phyloP scores from a whole-genome alignment of 495 filamentous ascomycete species.

The Penicillium alfredii region DNA sequence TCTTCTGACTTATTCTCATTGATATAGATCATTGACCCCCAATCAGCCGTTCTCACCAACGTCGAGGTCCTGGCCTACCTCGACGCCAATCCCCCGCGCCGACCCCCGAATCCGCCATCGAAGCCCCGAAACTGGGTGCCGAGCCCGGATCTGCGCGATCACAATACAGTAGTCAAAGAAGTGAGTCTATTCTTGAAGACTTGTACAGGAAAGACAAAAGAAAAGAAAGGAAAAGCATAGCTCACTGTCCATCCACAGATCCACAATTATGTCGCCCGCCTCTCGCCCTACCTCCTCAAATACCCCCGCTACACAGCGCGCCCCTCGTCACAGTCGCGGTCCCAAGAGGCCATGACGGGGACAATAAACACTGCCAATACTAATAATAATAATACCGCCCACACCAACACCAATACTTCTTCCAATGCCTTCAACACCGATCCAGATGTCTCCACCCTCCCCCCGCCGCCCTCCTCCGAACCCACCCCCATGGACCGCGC shows the following conservation, averaged over 20 bases:
- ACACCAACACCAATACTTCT: no score
- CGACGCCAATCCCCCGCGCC: constrained; percentile 40
- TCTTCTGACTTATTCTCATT: neutral
- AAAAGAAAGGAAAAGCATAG: constrained; percentile 1
- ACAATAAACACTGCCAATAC: constrained; percentile 18
- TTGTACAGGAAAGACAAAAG: neutral
- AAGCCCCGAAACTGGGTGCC: constrained; percentile 38
- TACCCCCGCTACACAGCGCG: constrained; percentile 29
- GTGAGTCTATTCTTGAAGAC: constrained; percentile 15
- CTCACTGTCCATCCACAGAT: no score
- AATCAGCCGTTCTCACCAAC: constrained; percentile 58
- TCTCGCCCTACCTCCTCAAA: constrained; percentile 33
- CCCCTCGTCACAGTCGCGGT: constrained; percentile 23
- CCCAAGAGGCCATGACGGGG: constrained; percentile 20
- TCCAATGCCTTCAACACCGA: constrained; percentile 11
- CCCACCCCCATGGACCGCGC: constrained; percentile 34
- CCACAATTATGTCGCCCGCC: constrained; percentile 39
- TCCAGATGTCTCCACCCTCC: constrained; percentile 5
- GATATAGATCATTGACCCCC: constrained; percentile 53
- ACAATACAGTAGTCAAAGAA: constrained; percentile 49
- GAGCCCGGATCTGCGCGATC: constrained; percentile 40
- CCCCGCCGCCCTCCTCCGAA: constrained; percentile 1
- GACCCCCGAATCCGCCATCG: constrained; percentile 35
- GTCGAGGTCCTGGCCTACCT: constrained; percentile 59
- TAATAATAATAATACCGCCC: constrained; percentile 3